phyloP scores from a whole-genome alignment of 257 asterid genomes.

The Lycium ferocissimum region DNA sequence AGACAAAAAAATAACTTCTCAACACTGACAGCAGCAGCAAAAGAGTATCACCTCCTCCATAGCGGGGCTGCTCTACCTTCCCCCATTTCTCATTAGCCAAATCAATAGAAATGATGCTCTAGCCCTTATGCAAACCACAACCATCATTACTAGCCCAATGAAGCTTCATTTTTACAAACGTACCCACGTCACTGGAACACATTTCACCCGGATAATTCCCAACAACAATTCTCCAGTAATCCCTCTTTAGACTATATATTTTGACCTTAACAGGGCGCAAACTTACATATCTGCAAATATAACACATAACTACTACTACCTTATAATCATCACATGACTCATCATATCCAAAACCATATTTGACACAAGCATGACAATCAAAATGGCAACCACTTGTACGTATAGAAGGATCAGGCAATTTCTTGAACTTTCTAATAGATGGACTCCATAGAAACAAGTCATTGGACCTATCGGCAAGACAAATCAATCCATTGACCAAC shows the following conservation, averaged over 20 bases:
- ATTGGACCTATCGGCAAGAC: background rate
- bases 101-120: background rate
- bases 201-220: background rate
- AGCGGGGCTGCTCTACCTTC: background rate
- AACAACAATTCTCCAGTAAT: background rate
- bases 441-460: background rate
- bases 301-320: background rate
- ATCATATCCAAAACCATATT: background rate
- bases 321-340: background rate
- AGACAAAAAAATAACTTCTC: background rate
- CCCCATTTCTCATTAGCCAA: background rate
- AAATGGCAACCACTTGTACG: no score
- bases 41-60: background rate
- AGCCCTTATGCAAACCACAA: background rate
- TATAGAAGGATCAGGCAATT: background rate
- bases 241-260: background rate
- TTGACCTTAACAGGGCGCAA: background rate
- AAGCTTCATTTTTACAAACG: background rate
- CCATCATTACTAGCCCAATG: background rate
- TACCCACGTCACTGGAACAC: background rate
- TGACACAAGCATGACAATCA: no score
- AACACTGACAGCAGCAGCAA: background rate
- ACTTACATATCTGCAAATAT: background rate
- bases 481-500: background rate
- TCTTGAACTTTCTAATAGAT: background rate